Base-by-base conservation (phyloP, 1,139 yeast species). In the Debaryomyces singareniensis region DNA sequence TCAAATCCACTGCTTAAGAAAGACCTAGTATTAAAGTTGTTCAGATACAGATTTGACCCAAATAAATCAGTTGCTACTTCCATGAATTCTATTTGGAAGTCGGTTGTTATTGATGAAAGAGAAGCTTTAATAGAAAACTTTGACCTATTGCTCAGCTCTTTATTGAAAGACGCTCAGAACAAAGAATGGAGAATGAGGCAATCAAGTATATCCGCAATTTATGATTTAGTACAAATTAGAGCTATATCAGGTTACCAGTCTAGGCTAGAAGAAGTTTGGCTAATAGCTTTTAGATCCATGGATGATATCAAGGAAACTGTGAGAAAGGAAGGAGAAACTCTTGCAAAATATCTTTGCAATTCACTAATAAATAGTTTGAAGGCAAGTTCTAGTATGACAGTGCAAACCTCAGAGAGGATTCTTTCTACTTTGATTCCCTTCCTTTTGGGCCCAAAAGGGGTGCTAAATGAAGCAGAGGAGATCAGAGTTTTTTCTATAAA, bases 291-390 rank as follows among this genome's bases (percentile, higher is more conserved):
- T 59, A 71, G 98, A 47, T 75, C 76, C 0, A 75, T 89, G 72
- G 98, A 91, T 56, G 98, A 91, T 58, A 86, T 91, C 35, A 91
- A 91, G 50, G 96, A 86, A 29, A 84, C 94, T 57, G 97, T 91
- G 4, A 68, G 97, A 29, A 74, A 74, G 34, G 94, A 86, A 32
- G 97, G 95, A 7, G 57, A 69, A 30, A 72, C 68, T 27, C 61
- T 91, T 20, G 78, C 95, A 0, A 73, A 78, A 39, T 67, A 73
- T 5, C 61, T 91, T 24, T 77, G 95, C 0, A 70, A 77, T 10
- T 65, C 75, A 3, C 61, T 89, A 41, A 74, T 79, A 2, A 67
- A 77, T 28, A 68, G 73, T 23, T 69, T 82, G 12, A 78, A 70
- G 23, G 44, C 47, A 10, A 49, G 47, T 2, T 20, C 30, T 4